A percentile compares a stretch with the other conserved stretches of the same genome.
These are phyloP conservation scores for Cornus kousa DNA, from an alignment of 148 eudicot species.

Conservation along the genomic window DNA sequence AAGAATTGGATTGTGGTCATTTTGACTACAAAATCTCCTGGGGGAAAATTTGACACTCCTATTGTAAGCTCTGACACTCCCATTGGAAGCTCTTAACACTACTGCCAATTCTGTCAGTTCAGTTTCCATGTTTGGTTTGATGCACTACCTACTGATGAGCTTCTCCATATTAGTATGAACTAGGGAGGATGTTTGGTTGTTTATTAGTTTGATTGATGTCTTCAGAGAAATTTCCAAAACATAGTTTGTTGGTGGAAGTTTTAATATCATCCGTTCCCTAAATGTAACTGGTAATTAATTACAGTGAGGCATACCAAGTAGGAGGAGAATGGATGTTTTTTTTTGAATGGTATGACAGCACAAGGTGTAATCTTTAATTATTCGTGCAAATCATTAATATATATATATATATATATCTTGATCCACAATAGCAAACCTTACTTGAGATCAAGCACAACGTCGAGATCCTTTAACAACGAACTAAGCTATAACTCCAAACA, in stretches of 20 bases:
- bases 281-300: not conserved
- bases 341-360: too few relatives aligned
- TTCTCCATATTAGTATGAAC: slow-evolving; percentile 15
- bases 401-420: too few relatives aligned
- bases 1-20: slow-evolving; percentile 75
- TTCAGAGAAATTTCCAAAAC: not conserved
- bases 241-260: not conserved
- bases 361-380: too few relatives aligned
- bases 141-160: slow-evolving; percentile 22
- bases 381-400: too few relatives aligned
- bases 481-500: too few relatives aligned
- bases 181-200: not conserved
- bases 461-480: too few relatives aligned
- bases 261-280: not conserved
- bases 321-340: too few relatives aligned
- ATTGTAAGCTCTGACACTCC: too few relatives aligned
- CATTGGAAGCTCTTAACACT: too few relatives aligned
- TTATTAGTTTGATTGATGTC: not conserved
- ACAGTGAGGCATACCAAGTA: too few relatives aligned
- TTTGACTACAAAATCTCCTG: slow-evolving; percentile 48
- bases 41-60: slow-evolving; percentile 33
- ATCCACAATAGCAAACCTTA: too few relatives aligned
- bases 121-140: slow-evolving; percentile 14
- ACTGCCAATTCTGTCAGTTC: slow-evolving; percentile 24
- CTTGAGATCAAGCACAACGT: too few relatives aligned